Evolutionary conservation across 129 eudicot genomes (phyloP), one percentile per base, ranked within the genome.

Genomic region (Saussurea involucrata): DNA sequence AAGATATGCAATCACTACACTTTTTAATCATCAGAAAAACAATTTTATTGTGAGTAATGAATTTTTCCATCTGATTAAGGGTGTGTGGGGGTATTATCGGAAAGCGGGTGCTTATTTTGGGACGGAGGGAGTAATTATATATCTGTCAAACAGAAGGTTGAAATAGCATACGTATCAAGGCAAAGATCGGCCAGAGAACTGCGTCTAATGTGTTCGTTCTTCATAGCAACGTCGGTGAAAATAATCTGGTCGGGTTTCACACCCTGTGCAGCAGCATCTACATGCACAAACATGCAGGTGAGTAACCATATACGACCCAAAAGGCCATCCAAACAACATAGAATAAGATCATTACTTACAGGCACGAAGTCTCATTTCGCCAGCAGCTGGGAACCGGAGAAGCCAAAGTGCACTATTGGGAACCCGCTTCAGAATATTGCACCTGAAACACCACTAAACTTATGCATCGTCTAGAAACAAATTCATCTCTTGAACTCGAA

Each of bases 371-470:
- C 98, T 88, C 89, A 57, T 85, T 83, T 95, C 98, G 24, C 98
- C 98, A 21, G 98, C 96, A 75, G 97, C 98, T 77, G 98, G 98
- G 66, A 95, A 95, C 29, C 92, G 79, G 4, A 95, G 87, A 69
- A 91, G 98, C 98, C 98, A 95, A 80, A 95, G 92, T 9, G 92
- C 98, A 74, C 98, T 89, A 64, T 95, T 95, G 28, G 97, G 97
- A 15, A 95, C 97, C 27, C 98, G 94, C 84, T 89, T 95, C 17
- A 91, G 88, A 66, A 95, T 95, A 83, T 95, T 95, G 86, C 98
- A 95, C 98, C 98, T 95, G 83, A 75, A 81, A 77, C 55, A 32
- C 20, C 36, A 72, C 17, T 65, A 37, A 44, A 31, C 24, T 10
- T 28, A 72, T 32, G 66, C 8, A 5, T n/a, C 9, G 9, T 11